Conservation (phyloP, 1,284 basidiomycete species). For the Ganoderma boninense region DNA sequence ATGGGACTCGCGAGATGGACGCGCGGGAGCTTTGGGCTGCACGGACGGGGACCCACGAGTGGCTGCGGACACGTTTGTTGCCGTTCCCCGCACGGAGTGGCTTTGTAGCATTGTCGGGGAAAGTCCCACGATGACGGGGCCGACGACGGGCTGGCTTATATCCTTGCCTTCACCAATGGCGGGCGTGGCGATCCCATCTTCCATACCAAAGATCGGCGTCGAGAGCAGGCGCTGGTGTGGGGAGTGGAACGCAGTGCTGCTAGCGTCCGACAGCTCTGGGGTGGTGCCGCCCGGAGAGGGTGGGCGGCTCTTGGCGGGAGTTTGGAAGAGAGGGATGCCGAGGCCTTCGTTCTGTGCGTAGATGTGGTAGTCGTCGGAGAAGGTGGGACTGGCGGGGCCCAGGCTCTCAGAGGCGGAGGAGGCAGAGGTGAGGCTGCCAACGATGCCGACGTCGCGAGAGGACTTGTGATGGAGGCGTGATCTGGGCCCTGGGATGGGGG, state of each 20-base stretch:
- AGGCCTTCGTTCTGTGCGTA: constrained; percentile 32
- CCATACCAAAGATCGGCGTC: constrained; percentile 28
- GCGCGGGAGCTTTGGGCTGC: constrained; percentile 20
- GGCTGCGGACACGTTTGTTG: constrained; percentile 11
- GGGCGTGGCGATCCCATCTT: constrained; percentile 53
- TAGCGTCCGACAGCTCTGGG: constrained; percentile 43
- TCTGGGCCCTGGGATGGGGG: constrained; percentile 31
- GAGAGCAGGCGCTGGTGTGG: constrained; percentile 28
- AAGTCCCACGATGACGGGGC: constrained; percentile 62
- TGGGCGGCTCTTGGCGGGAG: constrained; percentile 55
- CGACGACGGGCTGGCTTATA: constrained; percentile 63
- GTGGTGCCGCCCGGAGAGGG: constrained; percentile 51
- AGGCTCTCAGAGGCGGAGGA: constrained; percentile 30
- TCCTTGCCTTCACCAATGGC: constrained; percentile 66
- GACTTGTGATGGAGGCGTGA: constrained; percentile 45
- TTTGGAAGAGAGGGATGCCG: constrained; percentile 59
- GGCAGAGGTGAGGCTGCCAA: constrained; percentile 49
- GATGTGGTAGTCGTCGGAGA: constrained; percentile 29
- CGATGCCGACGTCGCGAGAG: constrained; percentile 65
- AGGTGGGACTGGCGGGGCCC: constrained; percentile 28
- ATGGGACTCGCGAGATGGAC: constrained; percentile 16
- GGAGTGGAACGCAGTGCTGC: constrained; percentile 26
- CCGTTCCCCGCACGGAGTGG: constrained; percentile 11
- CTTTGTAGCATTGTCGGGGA: constrained; percentile 36
- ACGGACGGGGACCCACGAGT: constrained; percentile 10